phyloP scores from a whole-genome alignment of 257 asterid genomes.

The Dorcoceras hygrometricum region DNA sequence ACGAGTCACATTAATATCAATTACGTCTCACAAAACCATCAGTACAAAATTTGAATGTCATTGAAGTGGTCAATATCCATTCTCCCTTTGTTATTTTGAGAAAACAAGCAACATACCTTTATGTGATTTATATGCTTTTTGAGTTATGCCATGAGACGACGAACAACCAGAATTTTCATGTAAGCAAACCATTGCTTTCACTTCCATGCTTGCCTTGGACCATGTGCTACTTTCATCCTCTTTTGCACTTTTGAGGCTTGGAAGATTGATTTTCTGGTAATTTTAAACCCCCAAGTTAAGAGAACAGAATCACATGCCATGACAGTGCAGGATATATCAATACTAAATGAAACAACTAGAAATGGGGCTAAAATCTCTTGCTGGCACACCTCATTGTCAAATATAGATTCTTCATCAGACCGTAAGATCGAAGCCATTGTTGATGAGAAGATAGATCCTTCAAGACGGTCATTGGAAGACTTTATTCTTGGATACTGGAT shows the following conservation, averaged over 20 bases:
- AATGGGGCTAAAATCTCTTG: background rate
- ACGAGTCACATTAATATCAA: conserved; percentile 17
- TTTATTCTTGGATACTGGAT: conserved; percentile 23
- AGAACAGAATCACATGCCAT: conserved; percentile 3
- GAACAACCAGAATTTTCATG: conserved; percentile 38
- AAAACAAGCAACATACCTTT: conserved; percentile 39
- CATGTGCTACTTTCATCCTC: conserved; percentile 36
- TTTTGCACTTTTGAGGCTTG: conserved; percentile 28
- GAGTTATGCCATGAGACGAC: conserved; percentile 32
- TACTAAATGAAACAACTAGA: conserved; percentile 19
- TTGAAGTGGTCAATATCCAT: background rate
- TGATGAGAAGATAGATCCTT: conserved; percentile 28
- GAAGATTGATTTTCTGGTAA: conserved; percentile 40
- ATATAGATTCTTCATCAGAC: conserved; percentile 50
- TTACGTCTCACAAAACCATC: conserved; percentile 15
- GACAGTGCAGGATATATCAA: no score
- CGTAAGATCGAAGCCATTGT: conserved; percentile 30
- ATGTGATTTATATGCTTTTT: conserved; percentile 40
- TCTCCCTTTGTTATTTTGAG: conserved; percentile 1
- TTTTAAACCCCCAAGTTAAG: conserved; percentile 21
- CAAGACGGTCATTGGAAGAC: conserved; percentile 31
- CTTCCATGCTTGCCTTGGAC: conserved; percentile 52
- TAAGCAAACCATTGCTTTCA: conserved; percentile 45
- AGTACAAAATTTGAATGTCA: background rate
- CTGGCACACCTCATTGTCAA: conserved; percentile 54